Percentiles rank a stretch among this genome's conserved stretches.
Conservation (phyloP, 495 filamentous ascomycete species). For the Rhizodiscina lignyota region DNA sequence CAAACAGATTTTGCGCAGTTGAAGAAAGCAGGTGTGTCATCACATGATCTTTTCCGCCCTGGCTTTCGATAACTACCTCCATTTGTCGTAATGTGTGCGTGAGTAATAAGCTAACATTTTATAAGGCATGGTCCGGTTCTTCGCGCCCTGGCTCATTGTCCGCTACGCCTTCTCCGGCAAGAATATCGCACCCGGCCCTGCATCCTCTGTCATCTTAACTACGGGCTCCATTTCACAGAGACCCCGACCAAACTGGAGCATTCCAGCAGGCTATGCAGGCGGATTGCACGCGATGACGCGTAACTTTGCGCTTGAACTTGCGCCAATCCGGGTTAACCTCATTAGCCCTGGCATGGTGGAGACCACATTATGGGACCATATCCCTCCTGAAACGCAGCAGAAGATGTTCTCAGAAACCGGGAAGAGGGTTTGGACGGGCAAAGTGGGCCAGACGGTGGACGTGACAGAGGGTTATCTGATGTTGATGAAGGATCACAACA, state of each 20-base stretch:
- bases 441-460: not conserved
- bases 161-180: slow-evolving; percentile 11
- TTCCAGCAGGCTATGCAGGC: slow-evolving; percentile 1
- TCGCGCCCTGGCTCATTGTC: slow-evolving; percentile 15
- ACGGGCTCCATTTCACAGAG: slow-evolving; percentile 14
- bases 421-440: not conserved
- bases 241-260: slow-evolving; percentile 3
- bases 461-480: not conserved
- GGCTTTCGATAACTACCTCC: not conserved
- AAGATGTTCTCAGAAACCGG: not conserved
- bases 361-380: not conserved
- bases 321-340: slow-evolving; percentile 19
- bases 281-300: slow-evolving; percentile 17
- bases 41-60: not conserved
- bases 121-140: slow-evolving; percentile 18
- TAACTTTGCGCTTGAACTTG: slow-evolving; percentile 17
- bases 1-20: not conserved
- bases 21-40: not conserved
- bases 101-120: too few species aligned
- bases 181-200: slow-evolving; percentile 9
- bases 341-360: slow-evolving; percentile 18
- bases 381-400: not conserved
- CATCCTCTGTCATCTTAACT: slow-evolving; percentile 15
- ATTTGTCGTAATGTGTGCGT: too few species aligned
- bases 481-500: not conserved